Conservation (phyloP, 495 filamentous ascomycete species). For the Podospora appendiculata region DNA sequence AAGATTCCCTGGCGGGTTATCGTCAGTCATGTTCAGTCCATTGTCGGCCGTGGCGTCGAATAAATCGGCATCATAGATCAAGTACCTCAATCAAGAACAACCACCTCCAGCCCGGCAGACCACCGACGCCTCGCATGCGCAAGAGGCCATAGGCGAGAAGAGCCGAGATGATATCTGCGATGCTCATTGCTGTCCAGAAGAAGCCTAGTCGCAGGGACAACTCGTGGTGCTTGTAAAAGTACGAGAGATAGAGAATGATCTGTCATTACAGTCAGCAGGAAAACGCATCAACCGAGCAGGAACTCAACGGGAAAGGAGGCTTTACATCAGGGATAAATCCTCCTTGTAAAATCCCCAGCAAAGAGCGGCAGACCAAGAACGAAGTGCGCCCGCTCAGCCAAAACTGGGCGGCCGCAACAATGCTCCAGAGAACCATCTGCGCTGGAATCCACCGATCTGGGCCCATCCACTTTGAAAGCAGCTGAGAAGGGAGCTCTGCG, state of each 20-base stretch:
- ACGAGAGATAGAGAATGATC: slow-evolving; percentile 59
- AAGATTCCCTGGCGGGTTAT: slow-evolving; percentile 29
- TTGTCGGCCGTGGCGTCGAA: not conserved
- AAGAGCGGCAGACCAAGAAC: slow-evolving; percentile 55
- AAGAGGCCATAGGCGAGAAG: slow-evolving; percentile 68
- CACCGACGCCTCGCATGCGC: slow-evolving; percentile 52
- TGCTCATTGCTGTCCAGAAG: slow-evolving; percentile 60
- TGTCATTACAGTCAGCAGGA: not conserved
- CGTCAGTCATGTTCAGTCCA: not conserved
- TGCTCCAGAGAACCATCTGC: slow-evolving; percentile 72
- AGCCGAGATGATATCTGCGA: slow-evolving; percentile 57
- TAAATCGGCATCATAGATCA: not conserved
- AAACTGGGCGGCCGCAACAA: slow-evolving; percentile 62
- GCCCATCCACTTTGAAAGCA: slow-evolving; percentile 68
- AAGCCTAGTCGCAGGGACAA: slow-evolving; percentile 44
- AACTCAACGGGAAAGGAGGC: not conserved
- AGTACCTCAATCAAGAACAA: slow-evolving; percentile 24
- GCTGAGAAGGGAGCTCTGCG: slow-evolving; percentile 68
- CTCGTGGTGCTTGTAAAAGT: slow-evolving; percentile 57
- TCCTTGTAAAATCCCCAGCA: slow-evolving; percentile 71
- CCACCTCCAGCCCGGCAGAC: slow-evolving; percentile 58
- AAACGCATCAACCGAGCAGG: not conserved
- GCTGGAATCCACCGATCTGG: slow-evolving; percentile 81
- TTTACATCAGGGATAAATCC: slow-evolving; percentile 52
- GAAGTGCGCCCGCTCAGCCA: slow-evolving; percentile 52